Percentiles rank a stretch among this genome's conserved stretches.
Conservation (phyloP, 192 early-diverging fungal genomes). For the Coemansia sp. region DNA sequence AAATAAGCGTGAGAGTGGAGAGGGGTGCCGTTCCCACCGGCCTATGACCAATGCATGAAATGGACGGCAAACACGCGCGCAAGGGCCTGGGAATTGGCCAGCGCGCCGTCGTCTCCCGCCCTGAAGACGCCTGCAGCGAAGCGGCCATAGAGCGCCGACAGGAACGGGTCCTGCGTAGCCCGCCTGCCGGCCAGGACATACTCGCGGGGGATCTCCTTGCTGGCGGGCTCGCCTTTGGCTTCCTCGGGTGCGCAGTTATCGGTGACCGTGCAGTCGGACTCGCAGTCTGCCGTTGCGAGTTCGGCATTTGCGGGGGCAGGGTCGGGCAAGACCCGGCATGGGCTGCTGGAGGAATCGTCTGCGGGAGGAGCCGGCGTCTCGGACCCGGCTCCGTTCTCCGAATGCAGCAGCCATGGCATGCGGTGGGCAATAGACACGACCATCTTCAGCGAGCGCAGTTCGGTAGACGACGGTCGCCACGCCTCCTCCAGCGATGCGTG, state of each 20-base stretch:
- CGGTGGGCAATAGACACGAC: constrained; percentile 58
- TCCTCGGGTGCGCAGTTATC: neutral
- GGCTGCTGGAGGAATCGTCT: neutral
- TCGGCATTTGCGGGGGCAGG: neutral
- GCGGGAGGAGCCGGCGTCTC: neutral
- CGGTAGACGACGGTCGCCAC: constrained; percentile 65
- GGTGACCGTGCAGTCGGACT: constrained; percentile 13
- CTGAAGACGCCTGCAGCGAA: constrained; percentile 38
- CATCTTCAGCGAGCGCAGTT: constrained; percentile 66
- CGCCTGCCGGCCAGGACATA: constrained; percentile 21
- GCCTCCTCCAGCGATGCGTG: constrained; percentile 60
- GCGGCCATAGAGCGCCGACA: constrained; percentile 19
- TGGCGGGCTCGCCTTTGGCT: neutral
- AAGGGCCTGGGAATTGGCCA: constrained; percentile 19
- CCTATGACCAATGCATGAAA: constrained; percentile 21
- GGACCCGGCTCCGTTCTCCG: neutral
- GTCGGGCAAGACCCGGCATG: neutral
- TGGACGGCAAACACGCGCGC: constrained; percentile 36
- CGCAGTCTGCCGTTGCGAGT: neutral
- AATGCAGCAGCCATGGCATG: constrained; percentile 64
- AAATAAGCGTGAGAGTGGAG: neutral
- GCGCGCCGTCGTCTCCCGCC: constrained; percentile 15
- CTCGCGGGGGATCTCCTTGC: constrained; percentile 14
- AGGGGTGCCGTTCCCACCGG: neutral
- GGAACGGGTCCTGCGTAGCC: constrained; percentile 26